Base-by-base conservation (phyloP, 768 basidiomycete species). In the Pleurotus ostreatus region DNA sequence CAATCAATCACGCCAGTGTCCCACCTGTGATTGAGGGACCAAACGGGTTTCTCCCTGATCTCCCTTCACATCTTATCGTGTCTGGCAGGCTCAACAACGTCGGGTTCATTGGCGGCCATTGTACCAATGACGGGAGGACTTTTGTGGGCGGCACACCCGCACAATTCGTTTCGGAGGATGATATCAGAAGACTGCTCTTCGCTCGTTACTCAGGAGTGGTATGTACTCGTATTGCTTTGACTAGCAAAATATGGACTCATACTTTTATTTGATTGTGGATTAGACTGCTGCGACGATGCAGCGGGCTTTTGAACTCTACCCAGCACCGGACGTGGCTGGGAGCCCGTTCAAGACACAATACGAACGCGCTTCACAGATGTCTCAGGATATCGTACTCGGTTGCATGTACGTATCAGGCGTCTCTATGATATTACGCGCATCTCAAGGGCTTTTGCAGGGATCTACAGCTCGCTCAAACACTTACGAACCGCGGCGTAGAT, bases 91-190 rank as follows among this genome's bases (percentile, higher is more conserved):
- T 75, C 55, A 65, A 48, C 45, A 51, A 61, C 12, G 71, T 74
- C 2, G 70, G 74, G 8, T 68, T 71, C 41, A 61, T 71, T 5
- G 74, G 69, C 13, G 74, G 74, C 3, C 76, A 77, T 55, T 76
- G 74, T 51, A 73, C 74, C 1, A 74, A 74, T 13, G 76, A 78
- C 52, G 74, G 76, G 5, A 70, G 68, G 25, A 74, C 74, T 3
- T 77, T 77, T 54, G 73, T 70, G 3, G 69, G 65, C 6, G 74
- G 72, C 6, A 63, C 62, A 16, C 74, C 77, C 0, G 61, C 60
- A 3, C 65, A 74, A 3, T 73, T 76, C 45, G 58, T 68, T 5
- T 73, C 74, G 2, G 75, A 76, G 13, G 72, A 71, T 2, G 74
- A 78, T 55, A 63, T 77, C 4, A 65, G 70, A 12, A 59, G 60